Base-by-base conservation (phyloP, 805 yeast genomes). In the Candida coquimbonensis region DNA sequence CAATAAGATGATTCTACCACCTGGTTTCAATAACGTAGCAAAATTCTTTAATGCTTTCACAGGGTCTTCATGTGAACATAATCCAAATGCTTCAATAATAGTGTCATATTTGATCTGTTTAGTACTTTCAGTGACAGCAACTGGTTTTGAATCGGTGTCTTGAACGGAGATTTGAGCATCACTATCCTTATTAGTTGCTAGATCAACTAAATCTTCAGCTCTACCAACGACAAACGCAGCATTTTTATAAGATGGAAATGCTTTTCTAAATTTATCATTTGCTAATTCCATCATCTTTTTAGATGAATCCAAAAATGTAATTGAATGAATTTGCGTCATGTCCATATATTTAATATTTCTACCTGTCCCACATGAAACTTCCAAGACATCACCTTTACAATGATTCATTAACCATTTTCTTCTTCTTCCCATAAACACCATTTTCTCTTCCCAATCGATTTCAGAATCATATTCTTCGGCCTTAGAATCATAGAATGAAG, bases 281-380 rank as follows among this genome's bases (percentile, higher is more conserved):
- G 96, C 76, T 12, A 82, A 73, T 53, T 84, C 86, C 68, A 93
- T 80, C 99, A 93, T 93, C 47, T 83, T 80, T 39, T 71, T 62
- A 0, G 97, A 85, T 1, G 96, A 76, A 62, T 93, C 99, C 40
- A 90, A 65, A 55, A 86, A 87, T 0, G 98, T 91, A 35, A 87
- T 75, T 0, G 96, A 84, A 40, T 75, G 72, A 29, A 91, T 67
- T 26, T 69, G 61, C 2, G 75, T 71, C 19, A 81, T 75, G 44
- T 81, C 74, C 54, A 88, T 65, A 60, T 83, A 90, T 40, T 83
- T 81, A 46, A 91, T 75, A 61, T 93, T 93, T 64, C 98, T 75
- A 7, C 99, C 98, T 0, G 99, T 93, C 48, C 99, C 99, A 60
- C 95, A 87, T 0, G 97, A 83, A 11, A 91, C 93, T 64, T 93